Percentiles rank a stretch among this genome's conserved stretches.
These are phyloP conservation scores for Articulospora tetracladia DNA, from an alignment of 495 filamentous ascomycete species.

Conservation along the genomic window DNA sequence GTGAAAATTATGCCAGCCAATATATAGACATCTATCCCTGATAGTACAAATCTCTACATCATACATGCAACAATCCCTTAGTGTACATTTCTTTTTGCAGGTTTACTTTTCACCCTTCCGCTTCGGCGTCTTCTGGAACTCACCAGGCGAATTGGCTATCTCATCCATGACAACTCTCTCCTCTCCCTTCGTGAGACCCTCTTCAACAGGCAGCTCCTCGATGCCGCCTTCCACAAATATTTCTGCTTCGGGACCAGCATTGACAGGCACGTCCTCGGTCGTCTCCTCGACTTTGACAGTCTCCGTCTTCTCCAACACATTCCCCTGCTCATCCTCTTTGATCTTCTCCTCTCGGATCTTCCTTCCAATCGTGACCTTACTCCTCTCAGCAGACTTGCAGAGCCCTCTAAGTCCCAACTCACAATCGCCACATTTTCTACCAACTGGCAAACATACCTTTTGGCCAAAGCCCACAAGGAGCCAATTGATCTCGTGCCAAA, in stretches of 20 bases:
- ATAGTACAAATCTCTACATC: too few species aligned
- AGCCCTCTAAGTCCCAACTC: conserved; percentile 67
- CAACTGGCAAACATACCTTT: conserved; percentile 77
- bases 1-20: too few species aligned
- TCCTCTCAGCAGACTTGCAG: conserved; percentile 67
- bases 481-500: conserved; percentile 94
- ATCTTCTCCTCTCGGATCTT: conserved; percentile 33
- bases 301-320: conserved; percentile 20
- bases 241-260: conserved; percentile 29
- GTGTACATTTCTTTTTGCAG: neutral
- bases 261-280: conserved; percentile 24
- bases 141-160: conserved; percentile 6
- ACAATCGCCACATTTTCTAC: conserved; percentile 78
- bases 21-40: too few species aligned
- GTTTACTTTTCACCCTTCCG: conserved; percentile 1
- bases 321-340: conserved; percentile 28
- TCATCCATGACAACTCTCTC: conserved; percentile 16
- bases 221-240: conserved; percentile 1
- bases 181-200: conserved; percentile 14
- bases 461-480: conserved; percentile 90
- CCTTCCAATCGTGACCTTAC: conserved; percentile 46
- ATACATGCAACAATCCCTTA: neutral
- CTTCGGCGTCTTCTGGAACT: conserved; percentile 7
- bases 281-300: conserved; percentile 26
- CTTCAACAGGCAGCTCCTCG: conserved; percentile 6